Base-by-base conservation (phyloP, 2,329 filamentous ascomycete genomes). In the Aspergillus proliferans region DNA sequence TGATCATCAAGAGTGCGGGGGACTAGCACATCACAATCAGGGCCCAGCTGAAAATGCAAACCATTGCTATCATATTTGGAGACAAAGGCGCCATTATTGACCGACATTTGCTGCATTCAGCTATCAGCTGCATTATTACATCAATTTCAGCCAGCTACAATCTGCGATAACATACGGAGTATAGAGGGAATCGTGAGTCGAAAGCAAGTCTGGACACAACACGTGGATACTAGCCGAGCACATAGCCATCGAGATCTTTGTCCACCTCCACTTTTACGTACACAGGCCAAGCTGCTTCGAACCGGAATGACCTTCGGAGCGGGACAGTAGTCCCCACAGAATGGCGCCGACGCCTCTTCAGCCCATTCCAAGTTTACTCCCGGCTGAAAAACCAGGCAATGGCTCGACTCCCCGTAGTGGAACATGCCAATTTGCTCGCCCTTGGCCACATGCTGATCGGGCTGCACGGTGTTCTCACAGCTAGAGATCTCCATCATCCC, bases 401-500 rank as follows among this genome's bases (percentile, higher is more conserved):
- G 80, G 3, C 79, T 80, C 10, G 77, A 82, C n/a, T 0, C 85
- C 85, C 85, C 85, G 61, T 83, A 87, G 60, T 88, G 85, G 66
- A 88, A 88, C 83, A 86, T 87, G 43, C 85, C 85, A 28, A 81
- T 72, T 71, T 87, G 70, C 2, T 87, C 77, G 1, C 85, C 85
- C 72, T 87, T 87, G 48, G 72, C 73, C 18, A 88, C 62, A 42
- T 76, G 73, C 61, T 87, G 76, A 0, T 83, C 84, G 59, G 81
- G 77, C 58, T 74, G 74, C 6, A 86, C 83, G 0, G 78, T 83
- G 43, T 86, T 81, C 47, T 87, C 82, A 58, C 84, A 87, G 0
- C 82, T 81, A 54, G 77, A 81, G 18, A 87, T 84, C 67, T 88
- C 85, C 46, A 81, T 82, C 85, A 87, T 87, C 5, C 85, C 85